Evolutionary conservation across 169 alveolate genomes (phyloP).

Genomic region (Cryptosporidium meleagridis): DNA sequence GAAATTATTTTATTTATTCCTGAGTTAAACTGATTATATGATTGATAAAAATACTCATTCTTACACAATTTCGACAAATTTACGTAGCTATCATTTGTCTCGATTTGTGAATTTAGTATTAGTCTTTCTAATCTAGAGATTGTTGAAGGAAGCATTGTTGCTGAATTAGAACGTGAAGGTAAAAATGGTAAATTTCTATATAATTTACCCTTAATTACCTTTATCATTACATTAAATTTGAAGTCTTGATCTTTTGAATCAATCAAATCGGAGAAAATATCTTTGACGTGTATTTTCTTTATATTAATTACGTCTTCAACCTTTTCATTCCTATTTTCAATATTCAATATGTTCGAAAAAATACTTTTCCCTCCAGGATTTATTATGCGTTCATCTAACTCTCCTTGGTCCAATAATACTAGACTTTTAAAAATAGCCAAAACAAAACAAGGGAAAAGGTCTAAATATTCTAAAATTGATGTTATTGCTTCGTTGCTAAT

Average conservation of each 20-base stretch:
- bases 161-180: background rate
- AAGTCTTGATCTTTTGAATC: slow-evolving; percentile 43
- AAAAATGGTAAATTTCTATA: slow-evolving; percentile 38
- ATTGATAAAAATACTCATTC: background rate
- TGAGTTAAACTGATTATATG: background rate
- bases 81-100: background rate
- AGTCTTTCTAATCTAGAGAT: slow-evolving; percentile 37
- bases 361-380: background rate
- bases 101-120: background rate
- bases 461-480: background rate
- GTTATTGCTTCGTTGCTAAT: slow-evolving; percentile 44
- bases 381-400: background rate
- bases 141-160: slow-evolving; percentile 44
- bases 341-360: background rate
- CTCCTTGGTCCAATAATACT: background rate
- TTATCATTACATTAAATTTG: background rate
- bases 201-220: background rate
- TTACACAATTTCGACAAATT: background rate
- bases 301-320: background rate
- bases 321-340: background rate
- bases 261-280: background rate
- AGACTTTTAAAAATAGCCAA: slow-evolving; percentile 27
- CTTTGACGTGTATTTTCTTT: slow-evolving; percentile 27
- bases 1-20: background rate
- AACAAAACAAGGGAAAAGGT: slow-evolving; percentile 25